Evolutionary conservation across 2,329 filamentous ascomycete species (phyloP).

Genomic region (Fusarium sp.): DNA sequence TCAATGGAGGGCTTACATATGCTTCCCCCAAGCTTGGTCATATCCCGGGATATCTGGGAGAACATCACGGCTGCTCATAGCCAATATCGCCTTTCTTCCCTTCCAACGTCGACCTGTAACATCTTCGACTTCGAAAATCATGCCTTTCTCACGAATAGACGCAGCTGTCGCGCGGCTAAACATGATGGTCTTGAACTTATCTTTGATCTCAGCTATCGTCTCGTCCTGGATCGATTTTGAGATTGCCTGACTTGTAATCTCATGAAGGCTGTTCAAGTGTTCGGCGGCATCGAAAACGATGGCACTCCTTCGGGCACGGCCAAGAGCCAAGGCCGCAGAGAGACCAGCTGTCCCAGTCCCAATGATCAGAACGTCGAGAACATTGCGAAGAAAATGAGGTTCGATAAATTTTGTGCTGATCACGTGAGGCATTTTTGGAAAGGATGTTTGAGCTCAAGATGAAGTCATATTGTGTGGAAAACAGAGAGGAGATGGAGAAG

Average conservation of each 20-base stretch:
- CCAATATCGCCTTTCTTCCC: not conserved
- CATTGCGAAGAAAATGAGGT: constrained; percentile 14
- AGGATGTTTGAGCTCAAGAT: not conserved
- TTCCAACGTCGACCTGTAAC: not conserved
- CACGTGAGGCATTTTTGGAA: not conserved
- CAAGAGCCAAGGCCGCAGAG: not conserved
- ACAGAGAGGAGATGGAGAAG: not conserved
- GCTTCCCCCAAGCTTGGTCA: not conserved
- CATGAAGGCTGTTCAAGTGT: rapidly evolving
- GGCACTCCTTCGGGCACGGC: not conserved
- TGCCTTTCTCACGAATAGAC: not conserved
- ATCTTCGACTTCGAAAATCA: not conserved
- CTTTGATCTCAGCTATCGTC: not conserved
- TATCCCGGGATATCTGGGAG: not conserved
- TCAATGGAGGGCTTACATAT: not conserved
- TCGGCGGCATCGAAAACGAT: not conserved
- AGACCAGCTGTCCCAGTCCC: not conserved
- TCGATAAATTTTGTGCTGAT: not conserved
- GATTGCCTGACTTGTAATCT: rapidly evolving
- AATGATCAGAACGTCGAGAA: constrained; percentile 1
- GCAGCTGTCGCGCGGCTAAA: not conserved
- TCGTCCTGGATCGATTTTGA: rapidly evolving
- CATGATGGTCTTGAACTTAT: not conserved
- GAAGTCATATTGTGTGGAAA: rapidly evolving
- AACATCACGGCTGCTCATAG: rapidly evolving